Conservation (phyloP, 768 basidiomycete genomes). For the Tulasnella sp. region DNA sequence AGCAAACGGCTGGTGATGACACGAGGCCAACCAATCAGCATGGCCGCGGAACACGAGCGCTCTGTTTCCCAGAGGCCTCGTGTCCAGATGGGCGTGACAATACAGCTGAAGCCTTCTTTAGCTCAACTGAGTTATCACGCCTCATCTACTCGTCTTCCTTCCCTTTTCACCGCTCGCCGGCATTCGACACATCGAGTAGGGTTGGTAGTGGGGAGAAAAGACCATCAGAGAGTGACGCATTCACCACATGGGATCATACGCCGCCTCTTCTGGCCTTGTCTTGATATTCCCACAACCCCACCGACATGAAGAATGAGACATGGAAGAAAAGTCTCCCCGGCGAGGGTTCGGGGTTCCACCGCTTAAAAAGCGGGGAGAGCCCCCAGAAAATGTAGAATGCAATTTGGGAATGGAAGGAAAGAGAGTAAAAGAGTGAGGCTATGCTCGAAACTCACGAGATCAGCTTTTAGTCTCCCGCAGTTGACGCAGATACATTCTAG, state of each 20-base stretch:
- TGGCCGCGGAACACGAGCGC: background rate
- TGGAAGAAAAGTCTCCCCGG: background rate
- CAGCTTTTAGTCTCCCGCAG: conserved; percentile 95
- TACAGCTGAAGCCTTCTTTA: conserved; percentile 32
- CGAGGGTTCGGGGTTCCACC: conserved; percentile 86
- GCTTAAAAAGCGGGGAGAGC: conserved; percentile 78
- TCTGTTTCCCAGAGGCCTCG: background rate
- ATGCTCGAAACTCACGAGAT: conserved; percentile 76
- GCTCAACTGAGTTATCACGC: conserved; percentile 25
- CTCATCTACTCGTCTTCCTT: conserved; percentile 65
- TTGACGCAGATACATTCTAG: conserved; percentile 97
- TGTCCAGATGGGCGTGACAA: conserved; percentile 26
- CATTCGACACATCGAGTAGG: conserved; percentile 46
- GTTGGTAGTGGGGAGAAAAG: conserved; percentile 30
- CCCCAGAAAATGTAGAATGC: conserved; percentile 91
- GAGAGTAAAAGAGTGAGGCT: conserved; percentile 61
- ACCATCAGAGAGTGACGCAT: conserved; percentile 66
- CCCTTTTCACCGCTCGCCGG: conserved; percentile 81
- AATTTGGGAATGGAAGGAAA: conserved; percentile 59
- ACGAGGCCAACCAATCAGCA: conserved; percentile 20
- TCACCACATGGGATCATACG: conserved; percentile 93
- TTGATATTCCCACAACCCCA: conserved; percentile 60
- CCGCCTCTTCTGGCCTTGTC: conserved; percentile 34
- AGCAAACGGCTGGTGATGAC: conserved; percentile 31
- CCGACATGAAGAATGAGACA: conserved; percentile 41